These are phyloP conservation scores for Xylaria sp. DNA, from an alignment of 2,329 filamentous ascomycete genomes.

Conservation along the genomic window DNA sequence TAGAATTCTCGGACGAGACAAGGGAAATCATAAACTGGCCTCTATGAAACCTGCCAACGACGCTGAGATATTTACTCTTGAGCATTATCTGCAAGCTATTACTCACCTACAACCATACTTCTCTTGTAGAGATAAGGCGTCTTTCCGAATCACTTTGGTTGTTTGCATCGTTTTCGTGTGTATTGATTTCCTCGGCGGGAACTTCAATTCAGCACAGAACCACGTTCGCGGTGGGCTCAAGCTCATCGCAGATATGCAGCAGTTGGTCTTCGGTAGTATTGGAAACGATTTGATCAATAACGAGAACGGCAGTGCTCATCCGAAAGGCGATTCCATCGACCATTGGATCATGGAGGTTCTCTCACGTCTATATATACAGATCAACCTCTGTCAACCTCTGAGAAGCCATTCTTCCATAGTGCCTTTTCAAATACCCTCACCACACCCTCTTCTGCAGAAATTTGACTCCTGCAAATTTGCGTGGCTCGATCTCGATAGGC, in stretches of 20 bases:
- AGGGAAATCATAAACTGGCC: not conserved
- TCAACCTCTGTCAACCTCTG: not conserved
- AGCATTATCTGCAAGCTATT: constrained; percentile 5
- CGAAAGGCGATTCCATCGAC: not conserved
- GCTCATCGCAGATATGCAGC: constrained; percentile 5
- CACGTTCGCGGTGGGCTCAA: not conserved
- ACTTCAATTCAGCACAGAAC: not conserved
- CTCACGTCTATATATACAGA: constrained; percentile 9
- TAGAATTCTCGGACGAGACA: not conserved
- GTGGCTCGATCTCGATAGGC: constrained; percentile 3
- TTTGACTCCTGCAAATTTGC: not conserved
- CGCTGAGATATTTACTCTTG: constrained; percentile 1
- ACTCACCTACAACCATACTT: constrained; percentile 1
- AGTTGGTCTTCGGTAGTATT: not conserved
- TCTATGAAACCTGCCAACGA: not conserved
- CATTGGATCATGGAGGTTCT: constrained; percentile 5
- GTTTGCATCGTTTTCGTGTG: constrained; percentile 1
- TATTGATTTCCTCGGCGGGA: not conserved
- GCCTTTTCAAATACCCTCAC: not conserved
- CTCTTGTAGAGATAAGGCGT: not conserved
- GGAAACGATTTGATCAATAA: not conserved
- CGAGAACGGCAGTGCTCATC: not conserved
- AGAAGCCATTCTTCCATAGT: not conserved
- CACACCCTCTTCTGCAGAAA: not conserved
- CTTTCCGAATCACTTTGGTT: not conserved